A percentile compares a stretch with the other conserved stretches of the same genome.
These are phyloP conservation scores for Pseudonitzschia pungens DNA, from an alignment of 108 stramenopile genomes.

Conservation along the genomic window DNA sequence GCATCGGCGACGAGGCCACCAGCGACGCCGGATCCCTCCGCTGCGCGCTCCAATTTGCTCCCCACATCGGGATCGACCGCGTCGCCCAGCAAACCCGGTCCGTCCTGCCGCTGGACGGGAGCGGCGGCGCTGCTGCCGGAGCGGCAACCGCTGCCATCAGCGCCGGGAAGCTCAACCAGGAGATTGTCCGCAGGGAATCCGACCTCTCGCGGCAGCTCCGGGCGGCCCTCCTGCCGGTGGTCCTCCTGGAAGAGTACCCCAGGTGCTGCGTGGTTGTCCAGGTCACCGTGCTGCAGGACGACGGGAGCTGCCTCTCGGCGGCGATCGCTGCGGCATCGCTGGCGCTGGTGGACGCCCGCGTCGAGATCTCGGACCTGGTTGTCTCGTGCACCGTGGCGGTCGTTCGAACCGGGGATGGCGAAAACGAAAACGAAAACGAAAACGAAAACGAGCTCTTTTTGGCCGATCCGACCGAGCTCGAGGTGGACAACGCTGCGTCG, in stretches of 20 bases:
- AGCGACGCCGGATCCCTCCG: conserved; percentile 34
- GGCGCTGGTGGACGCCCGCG: conserved; percentile 73
- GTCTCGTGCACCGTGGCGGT: conserved; percentile 63
- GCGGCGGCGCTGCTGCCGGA: neutral
- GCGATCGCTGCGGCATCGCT: conserved; percentile 64
- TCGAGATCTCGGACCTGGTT: conserved; percentile 70
- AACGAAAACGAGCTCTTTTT: conserved; percentile 29
- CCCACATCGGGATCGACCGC: conserved; percentile 56
- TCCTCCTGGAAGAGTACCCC: conserved; percentile 41
- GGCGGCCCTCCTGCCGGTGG: conserved; percentile 56
- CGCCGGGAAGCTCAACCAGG: conserved; percentile 35
- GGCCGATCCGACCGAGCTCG: conserved; percentile 72
- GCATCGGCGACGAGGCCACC: conserved; percentile 17
- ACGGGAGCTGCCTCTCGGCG: conserved; percentile 71
- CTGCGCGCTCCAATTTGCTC: conserved; percentile 59
- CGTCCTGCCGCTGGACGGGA: conserved; percentile 30
- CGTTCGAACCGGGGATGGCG: neutral
- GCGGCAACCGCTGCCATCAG: conserved; percentile 13
- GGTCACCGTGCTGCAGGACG: conserved; percentile 78
- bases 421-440: conserved; percentile 9
- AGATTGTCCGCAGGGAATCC: conserved; percentile 42
- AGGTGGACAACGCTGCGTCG: conserved; percentile 33
- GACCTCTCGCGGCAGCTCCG: conserved; percentile 51
- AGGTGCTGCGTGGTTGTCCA: conserved; percentile 61
- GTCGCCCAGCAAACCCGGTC: conserved; percentile 30